Evolutionary conservation across 176 grass and related monocot species (phyloP), one percentile per base, ranked within the genome.

Genomic region (Neostapfia colusana): DNA sequence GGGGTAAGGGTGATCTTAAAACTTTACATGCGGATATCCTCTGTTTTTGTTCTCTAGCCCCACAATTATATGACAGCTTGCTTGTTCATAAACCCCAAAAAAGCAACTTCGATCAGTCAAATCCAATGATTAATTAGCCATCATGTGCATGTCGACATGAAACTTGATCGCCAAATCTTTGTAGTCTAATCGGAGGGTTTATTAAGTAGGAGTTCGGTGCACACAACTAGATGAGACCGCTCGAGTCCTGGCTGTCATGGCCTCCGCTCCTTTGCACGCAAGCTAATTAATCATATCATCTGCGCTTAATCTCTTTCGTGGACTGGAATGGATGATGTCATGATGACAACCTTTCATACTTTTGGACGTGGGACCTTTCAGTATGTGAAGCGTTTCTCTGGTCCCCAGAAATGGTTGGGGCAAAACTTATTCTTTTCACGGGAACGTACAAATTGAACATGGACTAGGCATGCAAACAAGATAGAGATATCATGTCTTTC

Each of bases 291-390:
- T 46, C 58, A 44, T 43, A 16, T 14, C 24, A 8, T 26, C 45
- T 16, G 45, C 45, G 31, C 72, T 76, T 88, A 62, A 66, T 73
- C 74, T 24, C 43, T 57, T 63, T 26, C 26, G 73, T 83, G 23
- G 75, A 74, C 10, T 69, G 10, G 53, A 56, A 56, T 56, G 75
- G 68, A 79, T 63, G 45, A 74, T 44, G 44, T 83, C 39, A 31
- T n/a, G n/a, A n/a, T n/a, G 62, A 36, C 43, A n/a, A n/a, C n/a
- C n/a, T n/a, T n/a, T n/a, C n/a, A 63, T 27, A 64, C n/a, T 79
- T 88, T 88, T 88, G 68, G 68, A 67, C 68, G 53, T 83, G 61
- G 63, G 37, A 76, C 75, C 75, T 69, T 73, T 83, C 26, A 72
- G 65, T 79, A 88, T 48, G 69, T 64, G 80, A 79, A 75, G 81